phyloP scores from a whole-genome alignment of 2,329 filamentous ascomycete genomes.

The Boeremia lycopersici region DNA sequence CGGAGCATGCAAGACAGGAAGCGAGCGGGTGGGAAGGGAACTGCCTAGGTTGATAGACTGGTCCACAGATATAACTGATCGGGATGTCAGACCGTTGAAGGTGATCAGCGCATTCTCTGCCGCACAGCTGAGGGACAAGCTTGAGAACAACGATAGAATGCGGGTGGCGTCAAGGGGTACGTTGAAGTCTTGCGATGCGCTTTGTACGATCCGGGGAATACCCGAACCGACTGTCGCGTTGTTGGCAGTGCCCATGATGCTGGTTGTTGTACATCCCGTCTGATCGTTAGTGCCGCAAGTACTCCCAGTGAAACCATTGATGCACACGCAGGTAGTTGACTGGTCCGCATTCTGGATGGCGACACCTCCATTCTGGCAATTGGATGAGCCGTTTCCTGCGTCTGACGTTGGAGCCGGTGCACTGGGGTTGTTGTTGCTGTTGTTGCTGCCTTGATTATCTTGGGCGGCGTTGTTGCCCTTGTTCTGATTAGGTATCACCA shows the following conservation, averaged over 20 bases:
- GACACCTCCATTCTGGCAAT: conserved; percentile 80
- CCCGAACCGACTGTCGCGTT: conserved; percentile 78
- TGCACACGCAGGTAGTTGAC: conserved; percentile 84
- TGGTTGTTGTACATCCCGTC: conserved; percentile 61
- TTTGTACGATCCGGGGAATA: conserved; percentile 74
- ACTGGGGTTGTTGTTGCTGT: conserved; percentile 9
- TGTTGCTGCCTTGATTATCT: conserved; percentile 27
- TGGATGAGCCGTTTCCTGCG: conserved; percentile 46
- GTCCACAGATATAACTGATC: conserved; percentile 25
- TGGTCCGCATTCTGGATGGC: conserved; percentile 68
- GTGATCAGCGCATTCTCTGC: conserved; percentile 87
- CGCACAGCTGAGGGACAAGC: conserved; percentile 76
- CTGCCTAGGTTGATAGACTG: conserved; percentile 29
- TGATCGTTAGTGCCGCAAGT: conserved; percentile 60
- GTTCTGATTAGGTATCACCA: conserved; percentile 61
- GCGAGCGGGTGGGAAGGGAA: conserved; percentile 28
- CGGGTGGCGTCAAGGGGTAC: conserved; percentile 73
- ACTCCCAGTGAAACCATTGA: conserved; percentile 79
- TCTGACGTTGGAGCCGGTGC: conserved; percentile 29
- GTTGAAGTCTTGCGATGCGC: conserved; percentile 71
- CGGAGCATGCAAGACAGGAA: conserved; percentile 33
- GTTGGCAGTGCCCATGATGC: conserved; percentile 48
- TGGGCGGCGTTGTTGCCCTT: conserved; percentile 28
- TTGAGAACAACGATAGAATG: conserved; percentile 78
- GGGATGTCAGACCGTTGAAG: conserved; percentile 64